Percentiles rank a stretch among this genome's conserved stretches.
Conservation (phyloP, 176 grass and related monocot genomes). For the Bothriochloa decipiens region DNA sequence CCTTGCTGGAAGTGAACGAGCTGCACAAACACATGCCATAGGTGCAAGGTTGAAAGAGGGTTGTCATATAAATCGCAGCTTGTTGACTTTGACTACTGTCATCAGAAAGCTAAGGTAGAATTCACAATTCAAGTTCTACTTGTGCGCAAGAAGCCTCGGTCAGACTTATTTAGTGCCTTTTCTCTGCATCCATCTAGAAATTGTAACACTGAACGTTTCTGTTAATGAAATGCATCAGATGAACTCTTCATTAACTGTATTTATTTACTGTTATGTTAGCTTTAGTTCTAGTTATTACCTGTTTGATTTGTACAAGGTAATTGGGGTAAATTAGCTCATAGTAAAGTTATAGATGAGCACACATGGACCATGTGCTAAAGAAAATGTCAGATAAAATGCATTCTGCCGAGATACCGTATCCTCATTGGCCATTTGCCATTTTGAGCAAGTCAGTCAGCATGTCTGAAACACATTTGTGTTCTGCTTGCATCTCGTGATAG, state of each 20-base stretch:
- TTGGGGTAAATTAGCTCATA: not conserved
- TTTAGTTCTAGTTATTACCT: slow-evolving; percentile 23
- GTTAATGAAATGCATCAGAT: slow-evolving; percentile 1
- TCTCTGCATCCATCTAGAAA: slow-evolving; percentile 27
- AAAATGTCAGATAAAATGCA: slow-evolving; percentile 4
- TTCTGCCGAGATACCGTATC: not conserved
- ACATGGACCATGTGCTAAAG: slow-evolving; percentile 1
- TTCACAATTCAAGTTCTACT: not conserved
- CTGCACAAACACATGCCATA: slow-evolving; percentile 92
- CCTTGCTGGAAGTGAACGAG: slow-evolving; percentile 95
- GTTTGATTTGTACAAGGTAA: slow-evolving; percentile 13
- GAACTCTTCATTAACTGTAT: not conserved
- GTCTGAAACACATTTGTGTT: too few relatives aligned
- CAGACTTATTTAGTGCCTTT: not conserved
- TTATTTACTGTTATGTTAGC: not conserved
- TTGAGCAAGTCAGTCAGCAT: too few relatives aligned
- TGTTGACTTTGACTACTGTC: slow-evolving; percentile 91
- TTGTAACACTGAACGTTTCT: not conserved
- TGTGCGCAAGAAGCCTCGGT: slow-evolving; percentile 14
- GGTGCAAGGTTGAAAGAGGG: slow-evolving; percentile 90
- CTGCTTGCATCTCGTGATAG: too few relatives aligned
- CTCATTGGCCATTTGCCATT: not conserved
- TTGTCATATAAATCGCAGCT: slow-evolving; percentile 92
- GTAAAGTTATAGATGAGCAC: not conserved
- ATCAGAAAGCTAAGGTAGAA: slow-evolving; percentile 93